These are phyloP conservation scores for Geotrichum histeridarum DNA, from an alignment of 1,139 yeast genomes.

Conservation along the genomic window DNA sequence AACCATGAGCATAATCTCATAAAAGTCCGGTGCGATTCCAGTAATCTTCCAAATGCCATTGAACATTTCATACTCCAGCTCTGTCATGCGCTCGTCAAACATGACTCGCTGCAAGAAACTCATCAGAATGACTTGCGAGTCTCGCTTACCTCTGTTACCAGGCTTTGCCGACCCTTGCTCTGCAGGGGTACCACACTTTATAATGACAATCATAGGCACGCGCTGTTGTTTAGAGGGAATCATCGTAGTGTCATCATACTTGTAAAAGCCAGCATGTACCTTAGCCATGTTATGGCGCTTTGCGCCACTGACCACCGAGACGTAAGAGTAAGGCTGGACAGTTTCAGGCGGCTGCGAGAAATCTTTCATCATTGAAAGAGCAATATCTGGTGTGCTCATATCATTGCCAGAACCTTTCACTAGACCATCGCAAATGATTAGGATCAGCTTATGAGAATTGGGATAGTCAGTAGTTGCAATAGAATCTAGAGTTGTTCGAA, in stretches of 20 bases:
- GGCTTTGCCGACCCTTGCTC: constrained; percentile 41
- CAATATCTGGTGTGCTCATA: constrained; percentile 33
- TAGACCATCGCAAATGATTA: constrained; percentile 36
- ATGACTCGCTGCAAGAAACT: constrained; percentile 39
- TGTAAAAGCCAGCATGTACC: constrained; percentile 35
- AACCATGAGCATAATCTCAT: constrained; percentile 35
- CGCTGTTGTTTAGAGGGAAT: constrained; percentile 71
- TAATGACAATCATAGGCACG: constrained; percentile 37
- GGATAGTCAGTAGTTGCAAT: constrained; percentile 33
- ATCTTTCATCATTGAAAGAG: constrained; percentile 60
- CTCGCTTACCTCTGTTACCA: constrained; percentile 38
- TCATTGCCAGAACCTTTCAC: constrained; percentile 30
- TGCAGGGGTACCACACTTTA: constrained; percentile 33
- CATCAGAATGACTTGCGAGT: constrained; percentile 37
- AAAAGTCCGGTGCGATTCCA: constrained; percentile 33
- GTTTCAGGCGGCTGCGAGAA: constrained; percentile 28
- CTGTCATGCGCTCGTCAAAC: constrained; percentile 35
- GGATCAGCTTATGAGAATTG: constrained; percentile 29
- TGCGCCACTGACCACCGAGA: constrained; percentile 33
- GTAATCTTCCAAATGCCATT: constrained; percentile 33
- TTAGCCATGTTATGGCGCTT: constrained; percentile 33
- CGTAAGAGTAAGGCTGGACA: constrained; percentile 30
- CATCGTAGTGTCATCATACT: constrained; percentile 43
- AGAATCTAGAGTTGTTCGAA: constrained; percentile 33
- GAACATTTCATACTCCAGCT: constrained; percentile 35